Evolutionary conservation across 371 early-diverging fungal species (phyloP).

Genomic region (Mucor indicus): DNA sequence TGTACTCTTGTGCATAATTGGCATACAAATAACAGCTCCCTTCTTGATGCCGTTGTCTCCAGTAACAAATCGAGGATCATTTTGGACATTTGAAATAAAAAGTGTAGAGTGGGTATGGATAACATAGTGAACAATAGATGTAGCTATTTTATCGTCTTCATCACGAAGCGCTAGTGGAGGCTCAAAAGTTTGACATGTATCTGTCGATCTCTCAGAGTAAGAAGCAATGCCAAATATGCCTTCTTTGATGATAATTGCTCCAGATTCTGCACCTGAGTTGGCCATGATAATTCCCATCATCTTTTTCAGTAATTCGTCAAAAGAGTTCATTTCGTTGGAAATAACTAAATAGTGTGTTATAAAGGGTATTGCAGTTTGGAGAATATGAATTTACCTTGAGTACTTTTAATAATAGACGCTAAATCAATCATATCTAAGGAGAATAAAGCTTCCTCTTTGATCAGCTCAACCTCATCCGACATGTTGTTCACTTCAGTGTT

Average conservation of each 20-base stretch:
- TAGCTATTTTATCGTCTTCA: conserved; percentile 28
- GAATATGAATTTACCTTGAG: conserved; percentile 37
- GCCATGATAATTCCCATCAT: conserved; percentile 48
- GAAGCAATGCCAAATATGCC: conserved; percentile 41
- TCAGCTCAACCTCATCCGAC: not conserved
- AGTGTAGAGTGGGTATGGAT: conserved; percentile 37
- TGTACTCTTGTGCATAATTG: conserved; percentile 53
- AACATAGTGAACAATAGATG: conserved; percentile 39
- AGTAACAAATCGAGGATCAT: conserved; percentile 38
- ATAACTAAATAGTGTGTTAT: conserved; percentile 34
- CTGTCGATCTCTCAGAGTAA: conserved; percentile 24
- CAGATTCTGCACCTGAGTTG: conserved; percentile 43
- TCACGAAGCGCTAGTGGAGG: conserved; percentile 40
- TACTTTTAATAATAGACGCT: conserved; percentile 45
- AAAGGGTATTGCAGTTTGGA: no score
- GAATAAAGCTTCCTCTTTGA: conserved; percentile 15
- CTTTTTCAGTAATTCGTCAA: conserved; percentile 40
- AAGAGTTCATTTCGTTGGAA: conserved; percentile 47
- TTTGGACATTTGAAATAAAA: conserved; percentile 39
- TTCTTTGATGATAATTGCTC: conserved; percentile 46
- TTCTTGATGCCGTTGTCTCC: conserved; percentile 24
- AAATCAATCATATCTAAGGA: conserved; percentile 48
- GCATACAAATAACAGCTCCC: conserved; percentile 52
- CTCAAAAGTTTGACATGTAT: conserved; percentile 33
- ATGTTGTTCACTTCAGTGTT: not conserved